Percentiles rank a stretch among this genome's conserved stretches.
These are phyloP conservation scores for Pythium utonaiense DNA, from an alignment of 352 stramenopile species.

Conservation along the genomic window DNA sequence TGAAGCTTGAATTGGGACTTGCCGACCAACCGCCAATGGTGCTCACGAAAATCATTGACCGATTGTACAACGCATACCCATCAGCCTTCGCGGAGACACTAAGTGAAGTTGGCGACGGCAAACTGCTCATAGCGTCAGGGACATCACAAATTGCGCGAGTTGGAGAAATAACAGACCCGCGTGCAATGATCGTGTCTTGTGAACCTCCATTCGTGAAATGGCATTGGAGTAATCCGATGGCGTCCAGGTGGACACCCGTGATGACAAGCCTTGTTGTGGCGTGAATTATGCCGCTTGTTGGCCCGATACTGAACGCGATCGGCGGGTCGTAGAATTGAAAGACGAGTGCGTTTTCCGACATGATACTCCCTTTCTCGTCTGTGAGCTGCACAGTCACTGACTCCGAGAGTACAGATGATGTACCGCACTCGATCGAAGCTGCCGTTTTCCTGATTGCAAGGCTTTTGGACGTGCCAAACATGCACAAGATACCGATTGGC, in stretches of 20 bases:
- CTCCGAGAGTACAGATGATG: slow-evolving; percentile 1
- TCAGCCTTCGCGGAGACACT: slow-evolving; percentile 4
- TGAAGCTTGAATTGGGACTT: slow-evolving; percentile 1
- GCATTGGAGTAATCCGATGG: slow-evolving; percentile 10
- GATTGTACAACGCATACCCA: neutral
- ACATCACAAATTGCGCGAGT: slow-evolving; percentile 11
- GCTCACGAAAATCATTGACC: slow-evolving; percentile 2
- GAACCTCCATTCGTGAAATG: neutral
- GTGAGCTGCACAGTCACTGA: slow-evolving; percentile 3
- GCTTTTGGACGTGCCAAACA: slow-evolving; percentile 3
- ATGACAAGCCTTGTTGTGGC: slow-evolving; percentile 14
- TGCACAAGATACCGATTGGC: neutral
- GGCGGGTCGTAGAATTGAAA: slow-evolving; percentile 21
- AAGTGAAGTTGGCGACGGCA: neutral
- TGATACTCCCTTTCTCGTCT: slow-evolving; percentile 1
- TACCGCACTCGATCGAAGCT: neutral
- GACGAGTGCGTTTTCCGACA: slow-evolving; percentile 20
- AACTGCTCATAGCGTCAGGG: neutral
- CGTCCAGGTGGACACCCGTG: slow-evolving; percentile 7
- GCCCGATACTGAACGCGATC: neutral
- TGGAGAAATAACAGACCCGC: slow-evolving; percentile 4
- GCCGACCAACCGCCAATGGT: neutral
- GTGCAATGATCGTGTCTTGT: neutral
- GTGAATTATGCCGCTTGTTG: slow-evolving; percentile 15
- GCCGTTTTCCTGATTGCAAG: neutral